Evolutionary conservation across 2,329 filamentous ascomycete genomes (phyloP).

Genomic region (Botrytis pseudocinerea): DNA sequence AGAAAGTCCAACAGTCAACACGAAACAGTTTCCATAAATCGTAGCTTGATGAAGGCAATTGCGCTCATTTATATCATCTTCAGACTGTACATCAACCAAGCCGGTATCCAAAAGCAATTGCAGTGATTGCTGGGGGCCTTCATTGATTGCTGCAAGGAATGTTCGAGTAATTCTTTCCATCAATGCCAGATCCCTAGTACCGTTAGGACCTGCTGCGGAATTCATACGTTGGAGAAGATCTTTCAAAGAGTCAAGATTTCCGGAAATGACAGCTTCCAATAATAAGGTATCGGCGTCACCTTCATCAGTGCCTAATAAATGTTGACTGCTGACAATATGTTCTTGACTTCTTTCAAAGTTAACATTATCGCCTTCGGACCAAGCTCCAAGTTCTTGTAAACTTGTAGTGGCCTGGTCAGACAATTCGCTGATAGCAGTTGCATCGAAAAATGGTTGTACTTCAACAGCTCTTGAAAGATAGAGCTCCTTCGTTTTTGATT

Average conservation of each 20-base stretch:
- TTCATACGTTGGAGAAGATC: slow-evolving; percentile 79
- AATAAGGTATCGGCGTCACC: slow-evolving; percentile 87
- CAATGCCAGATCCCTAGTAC: slow-evolving; percentile 57
- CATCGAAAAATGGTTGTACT: slow-evolving; percentile 97
- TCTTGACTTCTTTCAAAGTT: slow-evolving; percentile 66
- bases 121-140: slow-evolving; percentile 76
- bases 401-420: slow-evolving; percentile 98
- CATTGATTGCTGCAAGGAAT: slow-evolving; percentile 86
- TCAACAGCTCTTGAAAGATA: slow-evolving; percentile 95
- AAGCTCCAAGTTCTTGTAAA: slow-evolving; percentile 88
- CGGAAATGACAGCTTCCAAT: slow-evolving; percentile 80
- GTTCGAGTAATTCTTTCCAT: slow-evolving; percentile 82
- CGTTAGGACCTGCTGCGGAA: slow-evolving; percentile 54
- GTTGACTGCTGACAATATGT: slow-evolving; percentile 65
- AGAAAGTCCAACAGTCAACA: slow-evolving; percentile 73
- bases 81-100: slow-evolving; percentile 84
- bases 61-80: slow-evolving; percentile 96
- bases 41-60: slow-evolving; percentile 97
- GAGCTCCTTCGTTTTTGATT: slow-evolving; percentile 96
- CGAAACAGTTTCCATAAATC: slow-evolving; percentile 82
- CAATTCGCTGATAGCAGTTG: slow-evolving; percentile 92
- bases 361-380: slow-evolving; percentile 94
- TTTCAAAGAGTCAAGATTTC: slow-evolving; percentile 73
- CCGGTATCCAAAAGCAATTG: slow-evolving; percentile 75
- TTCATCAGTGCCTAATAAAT: slow-evolving; percentile 74